These are phyloP conservation scores for Trichoderma harzianum DNA, from an alignment of 2,329 filamentous ascomycete genomes.

Conservation along the genomic window DNA sequence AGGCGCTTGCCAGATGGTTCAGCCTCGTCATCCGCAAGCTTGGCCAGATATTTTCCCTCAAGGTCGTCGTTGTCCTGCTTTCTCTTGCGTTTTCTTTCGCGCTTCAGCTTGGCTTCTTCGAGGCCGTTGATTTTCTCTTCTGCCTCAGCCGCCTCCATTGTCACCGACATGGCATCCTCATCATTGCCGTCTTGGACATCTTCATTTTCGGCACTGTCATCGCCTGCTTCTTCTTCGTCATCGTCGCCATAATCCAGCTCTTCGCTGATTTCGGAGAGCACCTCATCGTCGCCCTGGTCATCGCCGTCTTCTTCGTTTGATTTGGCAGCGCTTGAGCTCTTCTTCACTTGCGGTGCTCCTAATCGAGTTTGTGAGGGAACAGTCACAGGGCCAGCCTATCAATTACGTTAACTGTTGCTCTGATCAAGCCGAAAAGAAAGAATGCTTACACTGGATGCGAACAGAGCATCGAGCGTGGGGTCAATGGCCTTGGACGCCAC, in stretches of 20 bases:
- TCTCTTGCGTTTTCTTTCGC: slow-evolving; percentile 63
- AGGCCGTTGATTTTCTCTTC: slow-evolving; percentile 38
- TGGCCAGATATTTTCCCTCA: slow-evolving; percentile 66
- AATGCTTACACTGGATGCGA: slow-evolving; percentile 66
- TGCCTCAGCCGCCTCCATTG: slow-evolving; percentile 34
- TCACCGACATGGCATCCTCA: slow-evolving; percentile 19
- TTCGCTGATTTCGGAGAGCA: slow-evolving; percentile 33
- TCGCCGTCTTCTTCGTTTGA: slow-evolving; percentile 31
- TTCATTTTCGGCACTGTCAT: background rate
- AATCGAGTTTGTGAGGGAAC: slow-evolving; percentile 46
- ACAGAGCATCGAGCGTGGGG: slow-evolving; percentile 66
- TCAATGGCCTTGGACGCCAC: slow-evolving; percentile 58
- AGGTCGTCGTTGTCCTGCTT: slow-evolving; percentile 66
- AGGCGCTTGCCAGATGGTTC: slow-evolving; percentile 54
- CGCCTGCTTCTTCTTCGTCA: slow-evolving; percentile 27
- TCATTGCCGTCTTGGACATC: slow-evolving; percentile 24
- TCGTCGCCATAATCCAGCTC: slow-evolving; percentile 35
- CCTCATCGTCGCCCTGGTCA: slow-evolving; percentile 32
- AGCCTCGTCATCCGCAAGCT: slow-evolving; percentile 58
- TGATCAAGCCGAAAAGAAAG: background rate
- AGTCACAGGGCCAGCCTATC: slow-evolving; percentile 51
- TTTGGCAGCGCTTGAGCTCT: slow-evolving; percentile 22
- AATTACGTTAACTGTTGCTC: slow-evolving; percentile 3
- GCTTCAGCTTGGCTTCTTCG: slow-evolving; percentile 38
- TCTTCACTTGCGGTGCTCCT: slow-evolving; percentile 33